A percentile compares a stretch with the other conserved stretches of the same genome.
These are phyloP conservation scores for Phytopythium mirpurense DNA, from an alignment of 352 stramenopile genomes.

Conservation along the genomic window DNA sequence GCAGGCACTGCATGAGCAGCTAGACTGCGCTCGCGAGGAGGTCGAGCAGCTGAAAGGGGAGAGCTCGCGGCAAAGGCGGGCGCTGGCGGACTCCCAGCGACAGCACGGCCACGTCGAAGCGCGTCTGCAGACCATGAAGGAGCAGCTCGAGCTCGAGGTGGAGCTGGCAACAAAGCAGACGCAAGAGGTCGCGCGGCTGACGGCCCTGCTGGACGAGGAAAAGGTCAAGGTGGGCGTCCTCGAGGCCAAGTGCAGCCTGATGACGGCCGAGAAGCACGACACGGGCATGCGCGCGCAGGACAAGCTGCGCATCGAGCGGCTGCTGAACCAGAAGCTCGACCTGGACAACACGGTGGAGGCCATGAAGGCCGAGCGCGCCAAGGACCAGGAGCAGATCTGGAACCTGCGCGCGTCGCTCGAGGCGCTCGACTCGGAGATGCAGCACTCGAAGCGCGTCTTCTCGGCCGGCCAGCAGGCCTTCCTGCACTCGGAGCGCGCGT, in stretches of 20 bases:
- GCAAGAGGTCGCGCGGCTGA: conserved; percentile 34
- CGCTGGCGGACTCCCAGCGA: conserved; percentile 41
- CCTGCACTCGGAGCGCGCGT: conserved; percentile 57
- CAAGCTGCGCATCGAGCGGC: conserved; percentile 68
- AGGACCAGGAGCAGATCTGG: conserved; percentile 70
- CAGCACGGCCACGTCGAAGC: conserved; percentile 45
- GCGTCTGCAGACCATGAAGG: conserved; percentile 54
- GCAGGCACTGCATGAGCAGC: conserved; percentile 23
- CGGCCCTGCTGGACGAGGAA: conserved; percentile 44
- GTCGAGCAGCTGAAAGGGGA: conserved; percentile 24
- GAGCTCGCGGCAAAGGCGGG: conserved; percentile 36
- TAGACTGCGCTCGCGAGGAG: conserved; percentile 24
- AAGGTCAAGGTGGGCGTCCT: conserved; percentile 54
- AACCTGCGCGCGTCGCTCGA: conserved; percentile 60
- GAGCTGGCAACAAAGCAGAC: conserved; percentile 29
- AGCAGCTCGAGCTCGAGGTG: conserved; percentile 56
- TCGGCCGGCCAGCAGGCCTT: conserved; percentile 74
- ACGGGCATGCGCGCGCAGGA: conserved; percentile 73
- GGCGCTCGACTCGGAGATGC: conserved; percentile 64
- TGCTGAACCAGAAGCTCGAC: conserved; percentile 78
- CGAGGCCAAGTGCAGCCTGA: conserved; percentile 61
- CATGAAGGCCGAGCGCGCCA: conserved; percentile 47
- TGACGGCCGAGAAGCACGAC: conserved; percentile 69
- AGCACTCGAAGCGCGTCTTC: conserved; percentile 78
- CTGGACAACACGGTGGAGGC: conserved; percentile 56